phyloP scores from a whole-genome alignment of 2,329 filamentous ascomycete genomes.

The Thielaviopsis cerberus region DNA sequence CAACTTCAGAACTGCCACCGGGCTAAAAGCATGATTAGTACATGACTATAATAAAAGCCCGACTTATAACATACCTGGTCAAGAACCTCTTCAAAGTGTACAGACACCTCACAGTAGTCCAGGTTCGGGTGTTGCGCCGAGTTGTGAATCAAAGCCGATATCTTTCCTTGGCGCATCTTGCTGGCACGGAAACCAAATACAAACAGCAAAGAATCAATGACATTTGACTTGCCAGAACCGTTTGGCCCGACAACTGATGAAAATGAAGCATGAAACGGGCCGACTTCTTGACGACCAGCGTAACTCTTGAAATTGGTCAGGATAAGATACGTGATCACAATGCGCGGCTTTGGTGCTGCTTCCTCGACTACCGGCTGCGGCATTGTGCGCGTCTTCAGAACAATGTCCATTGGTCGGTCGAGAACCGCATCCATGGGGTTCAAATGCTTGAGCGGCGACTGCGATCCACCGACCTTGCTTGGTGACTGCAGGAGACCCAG shows the following conservation, averaged over 20 bases:
- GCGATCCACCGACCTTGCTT: conserved; percentile 19
- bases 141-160: conserved; percentile 94
- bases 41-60: conserved; percentile 13
- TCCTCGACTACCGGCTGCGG: conserved; percentile 53
- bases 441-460: conserved; percentile 45
- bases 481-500: conserved; percentile 15
- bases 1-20: conserved; percentile 52
- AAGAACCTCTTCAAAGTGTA: conserved; percentile 89
- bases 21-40: conserved; percentile 26
- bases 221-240: conserved; percentile 94
- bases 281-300: conserved; percentile 82
- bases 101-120: conserved; percentile 84
- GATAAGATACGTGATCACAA: conserved; percentile 81
- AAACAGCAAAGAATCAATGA: conserved; percentile 92
- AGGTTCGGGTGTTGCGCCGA: conserved; percentile 73
- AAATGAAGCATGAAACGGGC: conserved; percentile 91
- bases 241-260: conserved; percentile 96
- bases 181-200: conserved; percentile 98
- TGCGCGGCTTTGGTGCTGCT: conserved; percentile 60
- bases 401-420: conserved; percentile 85
- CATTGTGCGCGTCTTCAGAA: conserved; percentile 65
- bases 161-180: conserved; percentile 98
- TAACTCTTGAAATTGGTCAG: conserved; percentile 99
- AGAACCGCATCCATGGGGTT: conserved; percentile 59
- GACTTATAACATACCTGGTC: conserved; percentile 40